These are phyloP conservation scores for Candida khao-thaluensis DNA, from an alignment of 805 yeast genomes.

Conservation along the genomic window DNA sequence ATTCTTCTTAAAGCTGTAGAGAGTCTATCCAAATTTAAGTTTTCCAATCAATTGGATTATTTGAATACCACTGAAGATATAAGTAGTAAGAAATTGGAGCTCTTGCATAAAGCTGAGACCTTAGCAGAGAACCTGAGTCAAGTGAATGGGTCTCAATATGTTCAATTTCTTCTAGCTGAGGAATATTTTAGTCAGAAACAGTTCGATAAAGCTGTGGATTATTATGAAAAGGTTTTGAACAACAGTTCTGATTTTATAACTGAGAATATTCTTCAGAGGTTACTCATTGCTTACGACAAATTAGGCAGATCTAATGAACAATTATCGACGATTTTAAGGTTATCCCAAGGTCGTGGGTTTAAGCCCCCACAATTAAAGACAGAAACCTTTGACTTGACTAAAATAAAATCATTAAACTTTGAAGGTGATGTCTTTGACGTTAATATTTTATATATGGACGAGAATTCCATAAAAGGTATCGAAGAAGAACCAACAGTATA, in stretches of 20 bases:
- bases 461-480: slow-evolving; percentile 9
- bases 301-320: slow-evolving; percentile 4
- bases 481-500: slow-evolving; percentile 10
- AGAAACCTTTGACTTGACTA: background rate
- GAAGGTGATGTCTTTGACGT: slow-evolving; percentile 9
- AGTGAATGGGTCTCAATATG: slow-evolving; percentile 7
- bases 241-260: slow-evolving; percentile 8
- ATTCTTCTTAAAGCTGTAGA: slow-evolving; percentile 19
- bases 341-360: background rate
- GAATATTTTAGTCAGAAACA: slow-evolving; percentile 27
- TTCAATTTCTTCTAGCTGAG: slow-evolving; percentile 25
- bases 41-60: slow-evolving; percentile 10
- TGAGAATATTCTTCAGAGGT: slow-evolving; percentile 4
- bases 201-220: slow-evolving; percentile 19
- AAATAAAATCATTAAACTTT: background rate
- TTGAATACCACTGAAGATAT: slow-evolving; percentile 2
- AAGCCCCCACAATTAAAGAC: background rate
- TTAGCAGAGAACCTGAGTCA: background rate
- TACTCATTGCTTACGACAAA: slow-evolving; percentile 9
- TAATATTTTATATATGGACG: slow-evolving; percentile 18
- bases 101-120: slow-evolving; percentile 10
- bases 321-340: background rate
- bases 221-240: slow-evolving; percentile 6
- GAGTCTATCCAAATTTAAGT: background rate
- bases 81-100: slow-evolving; percentile 2